Conservation (phyloP, 2,329 filamentous ascomycete species). For the Cladosporium sp. region DNA sequence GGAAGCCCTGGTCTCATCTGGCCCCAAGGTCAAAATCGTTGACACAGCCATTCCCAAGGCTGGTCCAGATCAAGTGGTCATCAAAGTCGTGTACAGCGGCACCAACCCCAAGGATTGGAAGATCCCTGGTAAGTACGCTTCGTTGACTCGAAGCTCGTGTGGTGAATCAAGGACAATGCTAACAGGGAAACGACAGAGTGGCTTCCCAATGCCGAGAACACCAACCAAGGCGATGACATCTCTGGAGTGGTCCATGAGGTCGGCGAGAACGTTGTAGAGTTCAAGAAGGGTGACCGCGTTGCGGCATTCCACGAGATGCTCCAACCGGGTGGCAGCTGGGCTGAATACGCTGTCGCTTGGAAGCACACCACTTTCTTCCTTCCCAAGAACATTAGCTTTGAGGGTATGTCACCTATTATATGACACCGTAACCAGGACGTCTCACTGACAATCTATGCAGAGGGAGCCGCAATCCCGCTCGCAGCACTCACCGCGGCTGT, state of each 20-base stretch:
- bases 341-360: constrained; percentile 58
- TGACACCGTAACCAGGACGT: no score
- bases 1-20: constrained; percentile 33
- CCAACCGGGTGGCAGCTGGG: constrained; percentile 51
- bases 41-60: constrained; percentile 42
- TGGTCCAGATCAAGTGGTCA: constrained; percentile 28
- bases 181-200: constrained; percentile 14
- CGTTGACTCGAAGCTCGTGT: background rate
- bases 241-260: constrained; percentile 49
- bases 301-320: constrained; percentile 53
- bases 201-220: constrained; percentile 13
- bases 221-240: constrained; percentile 32
- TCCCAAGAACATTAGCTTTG: constrained; percentile 46
- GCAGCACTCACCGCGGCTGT: constrained; percentile 45
- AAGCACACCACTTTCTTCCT: constrained; percentile 56
- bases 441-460: constrained; percentile 20
- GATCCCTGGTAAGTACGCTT: background rate
- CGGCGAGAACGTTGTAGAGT: constrained; percentile 53
- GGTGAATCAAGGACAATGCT: background rate
- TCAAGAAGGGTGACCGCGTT: constrained; percentile 55
- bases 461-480: constrained; percentile 44
- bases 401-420: constrained; percentile 35
- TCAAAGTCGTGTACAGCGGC: constrained; percentile 29
- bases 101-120: constrained; percentile 32
- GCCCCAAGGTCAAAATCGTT: constrained; percentile 34